Evolutionary conservation across 257 asterid species (phyloP).

Genomic region (Ilex asprella): DNA sequence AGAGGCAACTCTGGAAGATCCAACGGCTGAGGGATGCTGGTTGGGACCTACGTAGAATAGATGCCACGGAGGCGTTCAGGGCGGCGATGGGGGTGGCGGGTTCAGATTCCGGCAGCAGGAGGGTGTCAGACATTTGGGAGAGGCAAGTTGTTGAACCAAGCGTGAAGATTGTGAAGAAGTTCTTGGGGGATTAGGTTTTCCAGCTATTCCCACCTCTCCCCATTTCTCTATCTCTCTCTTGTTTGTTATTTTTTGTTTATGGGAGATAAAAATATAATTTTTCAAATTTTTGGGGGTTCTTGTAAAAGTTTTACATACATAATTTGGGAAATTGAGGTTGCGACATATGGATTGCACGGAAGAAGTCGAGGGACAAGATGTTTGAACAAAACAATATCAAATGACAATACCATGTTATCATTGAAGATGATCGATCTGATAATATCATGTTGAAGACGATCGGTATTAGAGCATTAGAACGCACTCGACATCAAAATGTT

Average conservation of each 20-base stretch:
- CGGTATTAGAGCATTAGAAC: too few species aligned
- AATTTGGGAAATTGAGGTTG: too few species aligned
- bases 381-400: too few species aligned
- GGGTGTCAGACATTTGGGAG: constrained; percentile 57
- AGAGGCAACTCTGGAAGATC: constrained; percentile 65
- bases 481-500: too few species aligned
- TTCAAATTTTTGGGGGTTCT: too few species aligned
- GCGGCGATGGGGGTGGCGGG: constrained; percentile 34
- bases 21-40: constrained; percentile 57
- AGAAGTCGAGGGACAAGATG: too few species aligned
- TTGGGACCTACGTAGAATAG: constrained; percentile 70
- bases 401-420: too few species aligned
- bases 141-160: constrained; percentile 64
- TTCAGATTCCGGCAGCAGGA: background rate
- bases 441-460: too few species aligned
- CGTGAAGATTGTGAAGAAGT: constrained; percentile 75
- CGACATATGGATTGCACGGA: too few species aligned
- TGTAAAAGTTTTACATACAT: too few species aligned
- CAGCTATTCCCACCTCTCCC: constrained; percentile 26
- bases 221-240: constrained; percentile 13
- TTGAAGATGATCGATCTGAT: too few species aligned
- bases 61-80: constrained; percentile 58
- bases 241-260: constrained; percentile 12
- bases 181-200: constrained; percentile 79
- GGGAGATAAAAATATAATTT: too few species aligned